phyloP scores from a whole-genome alignment of 1,139 yeast species.

The Zygoascus meyerae region DNA sequence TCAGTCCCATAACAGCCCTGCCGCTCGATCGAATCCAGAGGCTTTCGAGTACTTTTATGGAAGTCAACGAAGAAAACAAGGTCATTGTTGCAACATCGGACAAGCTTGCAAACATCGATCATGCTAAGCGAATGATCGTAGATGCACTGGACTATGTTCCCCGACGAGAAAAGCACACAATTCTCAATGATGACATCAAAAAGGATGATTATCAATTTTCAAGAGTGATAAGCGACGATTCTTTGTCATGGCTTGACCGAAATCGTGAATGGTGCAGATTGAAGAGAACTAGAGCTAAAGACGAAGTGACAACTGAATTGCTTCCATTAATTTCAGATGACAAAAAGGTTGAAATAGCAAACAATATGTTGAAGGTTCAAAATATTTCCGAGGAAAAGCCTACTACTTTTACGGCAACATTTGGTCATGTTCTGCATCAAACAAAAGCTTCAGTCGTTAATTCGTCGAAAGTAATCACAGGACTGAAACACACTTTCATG shows the following conservation, averaged over 20 bases:
- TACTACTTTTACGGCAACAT: slow-evolving; percentile 31
- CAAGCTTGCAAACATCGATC: slow-evolving; percentile 17
- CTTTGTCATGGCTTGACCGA: slow-evolving; percentile 31
- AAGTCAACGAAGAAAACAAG: slow-evolving; percentile 17
- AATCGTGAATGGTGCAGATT: slow-evolving; percentile 27
- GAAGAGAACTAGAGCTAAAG: slow-evolving; percentile 16
- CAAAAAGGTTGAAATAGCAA: slow-evolving; percentile 4
- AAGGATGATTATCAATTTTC: slow-evolving; percentile 15
- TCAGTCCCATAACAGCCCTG: slow-evolving; percentile 18
- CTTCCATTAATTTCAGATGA: slow-evolving; percentile 3
- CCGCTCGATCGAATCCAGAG: slow-evolving; percentile 28
- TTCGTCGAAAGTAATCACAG: slow-evolving; percentile 1
- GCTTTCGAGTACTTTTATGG: slow-evolving; percentile 30
- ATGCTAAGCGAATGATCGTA: slow-evolving; percentile 27
- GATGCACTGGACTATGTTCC: slow-evolving; percentile 21
- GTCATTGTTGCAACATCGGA: slow-evolving; percentile 24
- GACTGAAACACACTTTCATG: slow-evolving; percentile 22
- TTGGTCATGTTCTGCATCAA: slow-evolving; percentile 30
- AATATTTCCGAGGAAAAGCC: slow-evolving; percentile 10
- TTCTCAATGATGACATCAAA: slow-evolving; percentile 20
- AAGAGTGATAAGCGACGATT: slow-evolving; percentile 29
- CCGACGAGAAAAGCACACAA: slow-evolving; percentile 17
- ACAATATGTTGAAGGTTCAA: not conserved
- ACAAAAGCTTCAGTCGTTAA: slow-evolving; percentile 3
- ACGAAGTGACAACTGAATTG: not conserved